Evolutionary conservation across 768 basidiomycete species (phyloP).

Genomic region (Suillus cothurnatus): DNA sequence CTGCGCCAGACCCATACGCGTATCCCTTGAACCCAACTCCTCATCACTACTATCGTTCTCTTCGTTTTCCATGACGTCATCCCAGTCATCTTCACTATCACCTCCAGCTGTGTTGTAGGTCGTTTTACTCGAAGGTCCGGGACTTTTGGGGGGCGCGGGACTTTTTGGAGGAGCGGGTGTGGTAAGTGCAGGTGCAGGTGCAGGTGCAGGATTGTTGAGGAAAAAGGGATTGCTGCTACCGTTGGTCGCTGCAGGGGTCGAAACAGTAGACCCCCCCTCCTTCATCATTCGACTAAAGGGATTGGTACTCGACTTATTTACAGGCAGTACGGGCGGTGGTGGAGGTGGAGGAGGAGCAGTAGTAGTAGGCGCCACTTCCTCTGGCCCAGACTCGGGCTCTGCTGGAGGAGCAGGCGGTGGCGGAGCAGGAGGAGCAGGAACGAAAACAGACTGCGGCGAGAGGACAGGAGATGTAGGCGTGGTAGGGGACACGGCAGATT

Average conservation of each 20-base stretch:
- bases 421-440: constrained; percentile 35
- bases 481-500: constrained; percentile 34
- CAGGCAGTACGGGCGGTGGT: constrained; percentile 30
- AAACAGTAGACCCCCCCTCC: constrained; percentile 41
- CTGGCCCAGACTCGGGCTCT: constrained; percentile 13
- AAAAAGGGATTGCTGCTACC: constrained; percentile 80
- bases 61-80: constrained; percentile 73
- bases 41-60: constrained; percentile 78
- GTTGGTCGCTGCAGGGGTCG: constrained; percentile 34
- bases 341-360: constrained; percentile 38
- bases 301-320: constrained; percentile 62
- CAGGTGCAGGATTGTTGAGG: constrained; percentile 46
- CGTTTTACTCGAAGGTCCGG: constrained; percentile 53
- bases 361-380: constrained; percentile 33
- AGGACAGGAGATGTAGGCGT: constrained; percentile 37
- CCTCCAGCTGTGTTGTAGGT: constrained; percentile 64
- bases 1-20: constrained; percentile 72
- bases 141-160: too few relatives aligned
- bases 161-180: constrained; percentile 44
- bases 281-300: constrained; percentile 76
- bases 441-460: constrained; percentile 37
- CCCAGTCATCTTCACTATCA: constrained; percentile 80
- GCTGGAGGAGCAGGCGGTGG: constrained; percentile 26
- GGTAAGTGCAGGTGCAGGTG: constrained; percentile 38
- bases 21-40: constrained; percentile 66